Percentiles rank a stretch among this genome's conserved stretches.
Evolutionary conservation across 768 basidiomycete genomes (phyloP).

Genomic region (Trametes meyenii): DNA sequence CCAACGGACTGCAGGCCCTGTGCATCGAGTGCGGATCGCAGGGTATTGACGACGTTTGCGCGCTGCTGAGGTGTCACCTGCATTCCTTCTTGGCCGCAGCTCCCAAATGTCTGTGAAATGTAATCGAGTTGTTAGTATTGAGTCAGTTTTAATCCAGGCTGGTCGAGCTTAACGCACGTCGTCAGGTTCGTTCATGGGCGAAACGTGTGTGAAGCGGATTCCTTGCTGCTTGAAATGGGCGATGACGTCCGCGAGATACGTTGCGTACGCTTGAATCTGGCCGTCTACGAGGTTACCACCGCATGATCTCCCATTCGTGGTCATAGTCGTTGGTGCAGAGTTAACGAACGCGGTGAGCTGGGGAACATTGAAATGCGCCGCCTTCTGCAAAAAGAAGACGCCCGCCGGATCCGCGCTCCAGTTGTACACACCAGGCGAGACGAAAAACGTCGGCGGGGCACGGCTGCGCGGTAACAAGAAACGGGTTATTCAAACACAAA

Average conservation of each 20-base stretch:
- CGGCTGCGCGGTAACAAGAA: slow-evolving; percentile 14
- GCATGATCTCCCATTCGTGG: slow-evolving; percentile 24
- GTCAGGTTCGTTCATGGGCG: slow-evolving; percentile 42
- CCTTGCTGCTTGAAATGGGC: slow-evolving; percentile 42
- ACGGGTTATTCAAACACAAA: background rate
- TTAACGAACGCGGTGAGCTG: slow-evolving; percentile 47
- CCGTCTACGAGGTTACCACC: slow-evolving; percentile 23
- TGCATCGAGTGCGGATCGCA: slow-evolving; percentile 24
- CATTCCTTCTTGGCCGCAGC: slow-evolving; percentile 52
- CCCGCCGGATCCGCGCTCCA: slow-evolving; percentile 44
- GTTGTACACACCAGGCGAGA: slow-evolving; percentile 40
- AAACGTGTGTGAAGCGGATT: slow-evolving; percentile 43
- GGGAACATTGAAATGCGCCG: slow-evolving; percentile 39
- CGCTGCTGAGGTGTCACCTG: slow-evolving; percentile 44
- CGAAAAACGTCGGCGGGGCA: slow-evolving; percentile 4
- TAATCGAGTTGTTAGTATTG: slow-evolving; percentile 39
- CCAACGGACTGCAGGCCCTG: slow-evolving; percentile 16
- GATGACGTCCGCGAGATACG: slow-evolving; percentile 45
- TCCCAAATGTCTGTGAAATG: slow-evolving; percentile 34
- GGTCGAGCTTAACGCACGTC: slow-evolving; percentile 1
- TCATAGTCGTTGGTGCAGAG: slow-evolving; percentile 37
- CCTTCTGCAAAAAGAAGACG: slow-evolving; percentile 44
- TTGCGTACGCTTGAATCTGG: slow-evolving; percentile 40
- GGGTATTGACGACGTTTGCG: slow-evolving; percentile 43
- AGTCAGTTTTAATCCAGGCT: background rate